phyloP scores from a whole-genome alignment of 1,139 yeast genomes.

The Pichia sp. region DNA sequence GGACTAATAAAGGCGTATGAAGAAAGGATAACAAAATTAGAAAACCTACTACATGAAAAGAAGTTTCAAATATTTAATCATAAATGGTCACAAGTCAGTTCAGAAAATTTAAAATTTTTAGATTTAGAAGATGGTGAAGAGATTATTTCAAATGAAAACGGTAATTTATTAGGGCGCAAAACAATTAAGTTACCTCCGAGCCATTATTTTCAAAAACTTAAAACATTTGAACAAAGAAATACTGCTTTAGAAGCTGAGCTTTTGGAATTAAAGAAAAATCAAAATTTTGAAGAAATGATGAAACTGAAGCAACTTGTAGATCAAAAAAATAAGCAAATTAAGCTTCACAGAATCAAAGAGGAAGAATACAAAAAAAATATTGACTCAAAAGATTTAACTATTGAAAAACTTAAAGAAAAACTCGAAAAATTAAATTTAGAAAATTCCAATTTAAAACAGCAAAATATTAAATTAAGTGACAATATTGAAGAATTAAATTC shows the following conservation, averaged over 20 bases:
- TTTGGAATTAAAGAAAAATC: constrained; percentile 19
- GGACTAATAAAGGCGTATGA: constrained; percentile 48
- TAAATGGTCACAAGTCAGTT: constrained; percentile 18
- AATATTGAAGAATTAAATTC: constrained; percentile 24
- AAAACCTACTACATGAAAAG: constrained; percentile 59
- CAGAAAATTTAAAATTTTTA: too few species aligned
- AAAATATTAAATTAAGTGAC: constrained; percentile 26
- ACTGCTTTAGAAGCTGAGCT: constrained; percentile 17
- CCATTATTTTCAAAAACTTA: constrained; percentile 30
- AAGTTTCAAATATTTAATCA: constrained; percentile 47
- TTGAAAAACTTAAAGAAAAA: constrained; percentile 22
- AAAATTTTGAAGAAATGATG: constrained; percentile 24
- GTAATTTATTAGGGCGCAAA: constrained; percentile 11
- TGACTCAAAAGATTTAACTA: constrained; percentile 25
- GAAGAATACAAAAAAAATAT: constrained; percentile 19
- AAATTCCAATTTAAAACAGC: constrained; percentile 25
- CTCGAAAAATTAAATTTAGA: constrained; percentile 30
- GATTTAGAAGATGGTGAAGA: too few species aligned
- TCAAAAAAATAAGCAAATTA: constrained; percentile 21
- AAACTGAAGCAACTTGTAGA: constrained; percentile 23
- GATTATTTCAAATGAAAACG: too few species aligned
- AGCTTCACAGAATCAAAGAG: constrained; percentile 7
- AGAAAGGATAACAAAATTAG: constrained; percentile 55
- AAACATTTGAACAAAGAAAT: constrained; percentile 31
- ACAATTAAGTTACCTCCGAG: constrained; percentile 26